Percentiles rank a stretch among this genome's conserved stretches.
phyloP scores from a whole-genome alignment of 257 asterid species.

The Nyctanthes arbortristis region DNA sequence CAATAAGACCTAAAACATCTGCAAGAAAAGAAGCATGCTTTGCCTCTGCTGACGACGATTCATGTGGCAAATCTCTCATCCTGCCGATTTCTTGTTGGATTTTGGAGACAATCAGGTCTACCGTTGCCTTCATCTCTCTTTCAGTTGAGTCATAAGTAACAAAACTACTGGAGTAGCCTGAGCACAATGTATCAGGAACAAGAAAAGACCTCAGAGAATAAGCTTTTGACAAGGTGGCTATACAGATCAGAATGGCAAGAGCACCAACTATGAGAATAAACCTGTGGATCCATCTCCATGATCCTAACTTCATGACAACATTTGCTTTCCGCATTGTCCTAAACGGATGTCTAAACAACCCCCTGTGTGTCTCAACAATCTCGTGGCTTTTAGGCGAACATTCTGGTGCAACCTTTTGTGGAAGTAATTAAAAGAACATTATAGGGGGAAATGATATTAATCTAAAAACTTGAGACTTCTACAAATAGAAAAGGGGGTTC shows the following conservation, averaged over 20 bases:
- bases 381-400: background rate
- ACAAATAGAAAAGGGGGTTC: background rate
- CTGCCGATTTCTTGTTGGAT: constrained; percentile 40
- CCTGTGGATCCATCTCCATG: constrained; percentile 38
- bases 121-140: constrained; percentile 21
- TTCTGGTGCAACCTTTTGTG: background rate
- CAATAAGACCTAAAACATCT: constrained; percentile 48
- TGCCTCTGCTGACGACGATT: constrained; percentile 17
- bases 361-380: background rate
- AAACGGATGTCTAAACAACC: background rate
- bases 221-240: constrained; percentile 42
- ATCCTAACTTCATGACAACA: constrained; percentile 26
- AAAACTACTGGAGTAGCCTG: constrained; percentile 22
- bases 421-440: background rate
- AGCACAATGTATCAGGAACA: constrained; percentile 28
- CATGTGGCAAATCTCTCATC: constrained; percentile 24
- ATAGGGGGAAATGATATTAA: background rate
- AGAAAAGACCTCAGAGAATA: constrained; percentile 41
- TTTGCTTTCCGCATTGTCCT: constrained; percentile 30
- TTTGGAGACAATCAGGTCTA: constrained; percentile 32
- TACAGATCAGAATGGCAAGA: constrained; percentile 32
- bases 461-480: background rate
- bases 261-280: constrained; percentile 25
- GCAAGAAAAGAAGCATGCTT: constrained; percentile 51
- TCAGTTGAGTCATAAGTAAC: background rate